Conservation (phyloP, 805 yeast genomes). For the Myxozyma nipponensis region DNA sequence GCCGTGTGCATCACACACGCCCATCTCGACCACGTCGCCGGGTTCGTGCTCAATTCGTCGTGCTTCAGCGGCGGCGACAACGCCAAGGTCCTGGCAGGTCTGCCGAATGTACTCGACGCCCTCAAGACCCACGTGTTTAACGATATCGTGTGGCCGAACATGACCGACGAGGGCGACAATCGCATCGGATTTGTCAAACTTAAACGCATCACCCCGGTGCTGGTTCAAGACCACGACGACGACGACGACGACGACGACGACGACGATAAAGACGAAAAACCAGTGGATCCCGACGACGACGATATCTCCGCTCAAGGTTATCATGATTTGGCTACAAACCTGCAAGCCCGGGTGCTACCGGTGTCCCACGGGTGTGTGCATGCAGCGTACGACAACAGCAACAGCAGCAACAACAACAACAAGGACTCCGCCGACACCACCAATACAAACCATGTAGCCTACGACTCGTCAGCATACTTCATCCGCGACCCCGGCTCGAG, state of each 20-base stretch:
- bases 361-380: slow-evolving; percentile 40
- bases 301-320: slow-evolving; percentile 7
- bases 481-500: slow-evolving; percentile 40
- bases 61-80: slow-evolving; percentile 37
- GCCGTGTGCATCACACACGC: slow-evolving; percentile 62
- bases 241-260: slow-evolving; percentile 1
- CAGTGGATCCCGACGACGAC: slow-evolving; percentile 10
- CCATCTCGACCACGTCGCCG: slow-evolving; percentile 76
- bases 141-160: slow-evolving; percentile 75
- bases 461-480: slow-evolving; percentile 59
- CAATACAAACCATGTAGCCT: slow-evolving; percentile 27
- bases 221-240: neutral
- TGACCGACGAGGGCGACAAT: slow-evolving; percentile 38
- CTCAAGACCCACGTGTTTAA: slow-evolving; percentile 62
- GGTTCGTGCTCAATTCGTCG: slow-evolving; percentile 69
- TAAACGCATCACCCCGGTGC: slow-evolving; percentile 4
- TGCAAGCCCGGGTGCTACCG: slow-evolving; percentile 28
- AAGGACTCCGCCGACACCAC: neutral
- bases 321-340: slow-evolving; percentile 11
- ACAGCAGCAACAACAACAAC: neutral
- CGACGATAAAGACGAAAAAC: neutral
- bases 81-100: slow-evolving; percentile 52
- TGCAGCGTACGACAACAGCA: neutral
- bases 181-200: slow-evolving; percentile 21
- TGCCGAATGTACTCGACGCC: slow-evolving; percentile 49